Percentiles rank a stretch among this genome's conserved stretches.
Evolutionary conservation across 192 early-diverging fungal species (phyloP).

Genomic region (Backusella tuberculispora): DNA sequence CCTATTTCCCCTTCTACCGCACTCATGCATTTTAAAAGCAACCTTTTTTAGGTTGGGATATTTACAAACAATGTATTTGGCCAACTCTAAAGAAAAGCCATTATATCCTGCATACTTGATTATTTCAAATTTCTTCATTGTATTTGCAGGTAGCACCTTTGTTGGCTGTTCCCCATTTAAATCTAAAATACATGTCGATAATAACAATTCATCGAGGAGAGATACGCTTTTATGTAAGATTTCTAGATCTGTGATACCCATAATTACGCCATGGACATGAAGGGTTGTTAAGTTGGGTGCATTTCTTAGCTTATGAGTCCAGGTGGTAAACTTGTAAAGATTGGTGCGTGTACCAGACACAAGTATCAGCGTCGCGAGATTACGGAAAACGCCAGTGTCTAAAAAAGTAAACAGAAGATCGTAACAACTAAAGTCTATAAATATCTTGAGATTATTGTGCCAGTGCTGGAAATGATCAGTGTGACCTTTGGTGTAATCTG

Average conservation of each 20-base stretch:
- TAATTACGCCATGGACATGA: not conserved
- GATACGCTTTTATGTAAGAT: not conserved
- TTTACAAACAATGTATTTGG: not conserved
- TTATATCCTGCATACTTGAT: not conserved
- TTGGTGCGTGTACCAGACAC: not conserved
- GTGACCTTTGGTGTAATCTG: not conserved
- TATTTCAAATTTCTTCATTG: not conserved
- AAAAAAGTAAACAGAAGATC: not conserved
- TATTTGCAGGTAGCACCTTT: not conserved
- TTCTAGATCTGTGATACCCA: not conserved
- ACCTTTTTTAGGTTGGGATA: not conserved
- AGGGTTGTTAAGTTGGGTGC: not conserved
- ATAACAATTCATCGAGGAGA: not conserved
- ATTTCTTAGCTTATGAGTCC: not conserved
- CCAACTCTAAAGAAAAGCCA: not conserved
- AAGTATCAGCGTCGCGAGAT: not conserved
- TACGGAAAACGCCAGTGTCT: not conserved
- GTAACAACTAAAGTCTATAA: not conserved
- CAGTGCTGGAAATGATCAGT: not conserved
- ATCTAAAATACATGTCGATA: not conserved
- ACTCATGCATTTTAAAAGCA: constrained; percentile 5
- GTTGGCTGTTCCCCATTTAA: not conserved
- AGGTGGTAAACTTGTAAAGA: not conserved
- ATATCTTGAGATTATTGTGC: not conserved
- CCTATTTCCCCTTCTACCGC: not conserved